Conservation (phyloP, 495 filamentous ascomycete genomes). For the Apiosordaria backusii region DNA sequence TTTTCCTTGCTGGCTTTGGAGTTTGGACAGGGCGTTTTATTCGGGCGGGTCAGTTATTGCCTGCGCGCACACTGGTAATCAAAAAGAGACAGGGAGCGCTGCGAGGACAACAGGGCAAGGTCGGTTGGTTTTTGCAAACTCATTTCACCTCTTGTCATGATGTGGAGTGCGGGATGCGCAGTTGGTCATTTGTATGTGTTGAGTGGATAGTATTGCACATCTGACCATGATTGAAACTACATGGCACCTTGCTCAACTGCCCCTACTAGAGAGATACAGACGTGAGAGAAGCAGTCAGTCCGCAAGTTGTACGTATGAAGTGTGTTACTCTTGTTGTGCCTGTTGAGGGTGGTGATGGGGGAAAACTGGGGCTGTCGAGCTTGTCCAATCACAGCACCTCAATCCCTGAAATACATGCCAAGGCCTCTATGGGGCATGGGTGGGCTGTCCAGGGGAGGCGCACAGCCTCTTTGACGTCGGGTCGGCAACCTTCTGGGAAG, state of each 20-base stretch:
- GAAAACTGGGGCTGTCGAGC: not conserved
- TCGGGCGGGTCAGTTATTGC: not conserved
- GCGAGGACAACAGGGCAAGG: not conserved
- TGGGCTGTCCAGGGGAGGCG: slow-evolving; percentile 2
- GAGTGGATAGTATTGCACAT: too few relatives aligned
- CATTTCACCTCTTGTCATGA: not conserved
- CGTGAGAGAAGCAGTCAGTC: too few relatives aligned
- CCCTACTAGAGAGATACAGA: too few relatives aligned
- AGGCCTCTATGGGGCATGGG: slow-evolving; percentile 4
- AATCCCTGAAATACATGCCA: slow-evolving; percentile 8
- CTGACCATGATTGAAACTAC: too few relatives aligned
- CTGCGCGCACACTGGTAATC: not conserved
- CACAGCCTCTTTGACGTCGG: slow-evolving; percentile 24
- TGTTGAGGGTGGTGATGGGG: not conserved
- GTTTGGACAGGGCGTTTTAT: not conserved
- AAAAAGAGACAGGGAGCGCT: not conserved
- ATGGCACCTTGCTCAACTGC: too few relatives aligned
- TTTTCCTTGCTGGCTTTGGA: not conserved
- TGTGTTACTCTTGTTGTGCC: too few relatives aligned
- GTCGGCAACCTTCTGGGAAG: slow-evolving; percentile 6
- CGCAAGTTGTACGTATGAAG: too few relatives aligned
- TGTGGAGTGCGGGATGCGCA: too few relatives aligned
- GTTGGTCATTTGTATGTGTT: too few relatives aligned
- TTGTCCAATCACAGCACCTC: not conserved
- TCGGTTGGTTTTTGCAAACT: not conserved